phyloP scores from a whole-genome alignment of 257 asterid species.

The Jacaranda mimosifolia region DNA sequence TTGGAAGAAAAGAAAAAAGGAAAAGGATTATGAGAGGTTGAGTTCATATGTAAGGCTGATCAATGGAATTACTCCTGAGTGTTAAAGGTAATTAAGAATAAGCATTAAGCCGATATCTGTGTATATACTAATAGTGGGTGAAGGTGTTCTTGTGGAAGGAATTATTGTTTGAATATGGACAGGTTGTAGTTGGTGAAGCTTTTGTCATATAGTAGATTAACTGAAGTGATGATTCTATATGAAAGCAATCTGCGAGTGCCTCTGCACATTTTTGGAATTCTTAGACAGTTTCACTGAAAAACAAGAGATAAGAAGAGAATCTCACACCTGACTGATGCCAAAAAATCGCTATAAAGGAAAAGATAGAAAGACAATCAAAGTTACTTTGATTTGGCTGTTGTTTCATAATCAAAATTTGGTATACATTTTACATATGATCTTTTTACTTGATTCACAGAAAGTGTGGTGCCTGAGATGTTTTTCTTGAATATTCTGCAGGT shows the following conservation, averaged over 20 bases:
- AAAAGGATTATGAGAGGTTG: neutral
- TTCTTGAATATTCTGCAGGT: slow-evolving; percentile 39
- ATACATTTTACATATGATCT: too few relatives aligned
- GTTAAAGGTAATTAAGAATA: neutral
- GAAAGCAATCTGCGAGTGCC: neutral
- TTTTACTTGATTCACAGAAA: neutral
- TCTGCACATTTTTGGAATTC: neutral
- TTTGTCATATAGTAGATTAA: neutral
- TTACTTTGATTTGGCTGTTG: neutral
- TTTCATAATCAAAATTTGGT: neutral
- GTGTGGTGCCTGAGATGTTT: slow-evolving; percentile 23
- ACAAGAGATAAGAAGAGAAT: neutral
- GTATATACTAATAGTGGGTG: neutral
- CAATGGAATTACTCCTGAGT: neutral
- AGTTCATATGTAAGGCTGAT: neutral
- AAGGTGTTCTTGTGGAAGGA: neutral
- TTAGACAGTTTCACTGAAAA: neutral
- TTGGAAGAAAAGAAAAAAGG: neutral
- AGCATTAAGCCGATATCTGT: neutral
- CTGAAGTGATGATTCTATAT: neutral
- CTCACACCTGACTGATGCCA: neutral
- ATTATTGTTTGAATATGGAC: neutral
- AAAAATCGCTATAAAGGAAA: neutral
- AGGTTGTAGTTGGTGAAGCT: neutral
- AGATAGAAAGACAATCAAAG: neutral